Evolutionary conservation across 306 rosid genomes (phyloP), one percentile per base, ranked within the genome.

Genomic region (Lathyrus oleraceus): DNA sequence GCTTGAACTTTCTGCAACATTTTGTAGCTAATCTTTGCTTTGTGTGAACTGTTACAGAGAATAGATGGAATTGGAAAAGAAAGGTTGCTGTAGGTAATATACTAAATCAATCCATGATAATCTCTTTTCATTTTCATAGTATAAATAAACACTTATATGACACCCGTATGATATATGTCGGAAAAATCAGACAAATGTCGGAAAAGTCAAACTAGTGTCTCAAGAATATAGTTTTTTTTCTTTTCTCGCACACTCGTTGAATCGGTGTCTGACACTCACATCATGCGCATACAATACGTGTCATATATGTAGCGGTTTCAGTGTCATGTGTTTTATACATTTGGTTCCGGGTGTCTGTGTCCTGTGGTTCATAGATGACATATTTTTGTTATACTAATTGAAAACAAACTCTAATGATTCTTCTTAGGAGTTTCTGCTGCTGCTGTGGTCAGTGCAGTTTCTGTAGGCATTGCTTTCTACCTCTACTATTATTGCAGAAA

Each of bases 31-130:
- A 20, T 30, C 28, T 66, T 40, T 72, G 11, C 45, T 38, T 79
- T 69, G 36, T 61, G 44, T 85, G 65, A 53, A 62, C 52, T 30
- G 30, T 83, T 75, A 74, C 97, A 91, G 97, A 11, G 0, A 16
- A n/a, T 10, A 8, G 10, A 25, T 65, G 67, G 86, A 45, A 65
- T 62, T 57, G 56, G 83, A 23, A 11, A 60, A 52, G 1, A 32
- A 88, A 85, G 74, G 3, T 70, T 16, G 43, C 36, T 61, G 42
- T 75, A 65, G 86, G 86, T 74, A 78, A 78, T 36, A 70, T 3
- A 54, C 65, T 17, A 42, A 49, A 63, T 8, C 45, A 52, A 45
- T 70, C 65, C 25, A 45, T 47, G 66, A 28, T 44, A 59, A 19
- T 3, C 19, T 54, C 15, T 28, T 44, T 60, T 32, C 21, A 47